phyloP scores from a whole-genome alignment of 2,329 filamentous ascomycete genomes.

The Nemania abortiva region DNA sequence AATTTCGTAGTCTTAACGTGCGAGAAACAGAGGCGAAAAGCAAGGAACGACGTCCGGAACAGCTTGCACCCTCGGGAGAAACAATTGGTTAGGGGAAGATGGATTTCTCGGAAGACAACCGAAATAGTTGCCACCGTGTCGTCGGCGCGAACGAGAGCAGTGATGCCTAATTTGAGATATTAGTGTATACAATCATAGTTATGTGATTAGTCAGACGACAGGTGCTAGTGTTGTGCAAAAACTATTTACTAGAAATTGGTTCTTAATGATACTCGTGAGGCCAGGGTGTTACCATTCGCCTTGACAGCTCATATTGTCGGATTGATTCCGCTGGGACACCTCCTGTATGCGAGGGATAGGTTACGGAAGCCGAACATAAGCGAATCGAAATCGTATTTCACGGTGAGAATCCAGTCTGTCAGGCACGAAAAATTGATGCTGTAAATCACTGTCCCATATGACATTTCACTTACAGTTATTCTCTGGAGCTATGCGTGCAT shows the following conservation, averaged over 20 bases:
- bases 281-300: too few relatives aligned
- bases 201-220: background rate
- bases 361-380: background rate
- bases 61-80: background rate
- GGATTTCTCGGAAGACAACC: background rate
- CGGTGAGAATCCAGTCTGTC: background rate
- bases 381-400: background rate
- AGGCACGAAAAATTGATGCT: background rate
- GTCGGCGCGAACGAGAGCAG: background rate
- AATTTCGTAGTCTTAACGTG: slow-evolving; percentile 39
- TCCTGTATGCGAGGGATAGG: background rate
- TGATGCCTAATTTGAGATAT: background rate
- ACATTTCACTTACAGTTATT: background rate
- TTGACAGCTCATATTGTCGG: background rate
- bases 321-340: background rate
- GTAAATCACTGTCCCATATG: background rate
- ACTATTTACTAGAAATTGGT: background rate
- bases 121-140: background rate
- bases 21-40: background rate
- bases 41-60: background rate
- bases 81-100: background rate
- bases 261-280: background rate
- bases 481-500: too few relatives aligned
- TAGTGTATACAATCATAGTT: too few relatives aligned
- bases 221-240: background rate